Conservation (phyloP, 1,284 basidiomycete genomes). For the Ganoderma resinaceum region DNA sequence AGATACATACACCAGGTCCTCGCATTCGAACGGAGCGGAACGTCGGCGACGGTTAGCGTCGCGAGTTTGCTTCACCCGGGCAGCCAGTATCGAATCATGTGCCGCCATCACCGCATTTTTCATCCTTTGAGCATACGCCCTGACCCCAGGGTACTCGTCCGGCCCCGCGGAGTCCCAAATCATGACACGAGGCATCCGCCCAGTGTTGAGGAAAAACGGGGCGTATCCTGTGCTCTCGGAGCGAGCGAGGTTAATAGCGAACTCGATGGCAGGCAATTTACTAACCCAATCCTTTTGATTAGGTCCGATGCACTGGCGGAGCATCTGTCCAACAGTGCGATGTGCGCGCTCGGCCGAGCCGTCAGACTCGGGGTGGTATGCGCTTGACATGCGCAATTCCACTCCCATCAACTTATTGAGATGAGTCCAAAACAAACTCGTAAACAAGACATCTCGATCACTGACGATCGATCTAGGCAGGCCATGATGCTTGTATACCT, state of each 20-base stretch:
- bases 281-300: background rate
- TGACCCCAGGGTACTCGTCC: constrained; percentile 18
- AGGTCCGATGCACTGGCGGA: background rate
- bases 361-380: no score
- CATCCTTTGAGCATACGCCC: no score
- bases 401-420: background rate
- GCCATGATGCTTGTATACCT: constrained; percentile 4
- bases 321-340: background rate
- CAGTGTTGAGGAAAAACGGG: constrained; percentile 38
- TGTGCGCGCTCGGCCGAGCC: no score
- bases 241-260: constrained; percentile 21
- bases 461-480: background rate
- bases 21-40: background rate
- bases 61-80: no score
- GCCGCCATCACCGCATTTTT: no score
- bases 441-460: background rate
- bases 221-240: constrained; percentile 41
- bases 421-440: background rate
- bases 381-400: background rate
- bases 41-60: background rate
- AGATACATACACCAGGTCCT: background rate
- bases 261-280: background rate
- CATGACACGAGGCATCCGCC: constrained; percentile 19
- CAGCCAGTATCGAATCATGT: no score
- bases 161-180: background rate